phyloP scores from a whole-genome alignment of 2,329 filamentous ascomycete species.

The Exserohilum rostratum region DNA sequence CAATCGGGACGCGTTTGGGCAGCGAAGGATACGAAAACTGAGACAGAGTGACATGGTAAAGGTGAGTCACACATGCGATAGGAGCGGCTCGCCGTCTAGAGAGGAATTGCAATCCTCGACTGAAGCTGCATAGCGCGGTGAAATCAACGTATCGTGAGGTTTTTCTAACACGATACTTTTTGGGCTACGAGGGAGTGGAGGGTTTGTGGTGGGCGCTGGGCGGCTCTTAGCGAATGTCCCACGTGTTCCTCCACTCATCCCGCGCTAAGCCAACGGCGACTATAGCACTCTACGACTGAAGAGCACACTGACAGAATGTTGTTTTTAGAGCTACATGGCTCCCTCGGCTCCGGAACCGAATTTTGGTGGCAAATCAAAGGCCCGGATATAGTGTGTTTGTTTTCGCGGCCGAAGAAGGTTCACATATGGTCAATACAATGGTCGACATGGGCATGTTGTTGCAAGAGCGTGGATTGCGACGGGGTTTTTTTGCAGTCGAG shows the following conservation, averaged over 20 bases:
- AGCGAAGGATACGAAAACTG: conserved; percentile 23
- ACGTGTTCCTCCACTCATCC: conserved; percentile 26
- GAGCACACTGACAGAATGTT: too few species aligned
- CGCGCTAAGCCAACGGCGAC: conserved; percentile 19
- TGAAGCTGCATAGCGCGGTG: conserved; percentile 16
- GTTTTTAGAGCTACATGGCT: too few species aligned
- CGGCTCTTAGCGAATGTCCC: conserved; percentile 23
- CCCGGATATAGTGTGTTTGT: too few species aligned
- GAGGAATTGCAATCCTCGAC: conserved; percentile 10
- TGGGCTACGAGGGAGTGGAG: background rate
- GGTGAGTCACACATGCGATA: conserved; percentile 30
- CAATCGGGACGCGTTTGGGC: conserved; percentile 33
- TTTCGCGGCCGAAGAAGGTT: too few species aligned
- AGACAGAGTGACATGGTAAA: conserved; percentile 10
- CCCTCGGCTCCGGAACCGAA: too few species aligned
- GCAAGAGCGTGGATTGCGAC: background rate
- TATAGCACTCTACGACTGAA: too few species aligned
- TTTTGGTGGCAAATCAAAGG: too few species aligned
- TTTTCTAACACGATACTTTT: conserved; percentile 6
- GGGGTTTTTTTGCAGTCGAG: background rate
- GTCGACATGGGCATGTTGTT: too few species aligned
- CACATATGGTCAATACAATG: too few species aligned
- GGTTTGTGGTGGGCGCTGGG: conserved; percentile 15
- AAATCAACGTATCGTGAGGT: conserved; percentile 1
- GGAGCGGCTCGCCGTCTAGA: conserved; percentile 15